Conservation (phyloP, 2,329 filamentous ascomycete species). For the Neofusicoccum umdonicola region DNA sequence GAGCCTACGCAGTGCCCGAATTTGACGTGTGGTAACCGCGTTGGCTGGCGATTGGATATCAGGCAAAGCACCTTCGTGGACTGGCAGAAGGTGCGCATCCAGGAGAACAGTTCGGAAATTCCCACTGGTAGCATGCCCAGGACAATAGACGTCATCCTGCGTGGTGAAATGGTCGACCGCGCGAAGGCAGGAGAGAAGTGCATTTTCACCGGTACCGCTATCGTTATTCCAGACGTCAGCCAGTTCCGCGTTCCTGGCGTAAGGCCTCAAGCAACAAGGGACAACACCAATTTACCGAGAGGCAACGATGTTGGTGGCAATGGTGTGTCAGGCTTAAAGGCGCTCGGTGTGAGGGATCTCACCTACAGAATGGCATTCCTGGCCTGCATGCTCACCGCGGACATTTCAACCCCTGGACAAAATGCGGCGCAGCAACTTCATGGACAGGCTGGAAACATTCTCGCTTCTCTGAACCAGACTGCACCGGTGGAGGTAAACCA, state of each 20-base stretch:
- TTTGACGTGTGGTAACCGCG: slow-evolving; percentile 77
- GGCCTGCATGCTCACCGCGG: slow-evolving; percentile 91
- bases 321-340: slow-evolving; percentile 84
- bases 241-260: slow-evolving; percentile 88
- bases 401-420: slow-evolving; percentile 77
- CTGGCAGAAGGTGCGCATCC: slow-evolving; percentile 97
- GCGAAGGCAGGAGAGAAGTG: slow-evolving; percentile 98
- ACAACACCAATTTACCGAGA: slow-evolving; percentile 70
- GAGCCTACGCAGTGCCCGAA: slow-evolving; percentile 97
- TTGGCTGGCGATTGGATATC: slow-evolving; percentile 96
- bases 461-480: slow-evolving; percentile 76
- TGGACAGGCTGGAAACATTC: slow-evolving; percentile 77
- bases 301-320: slow-evolving; percentile 77
- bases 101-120: slow-evolving; percentile 98
- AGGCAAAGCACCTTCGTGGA: slow-evolving; percentile 96
- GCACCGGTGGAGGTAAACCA: slow-evolving; percentile 59
- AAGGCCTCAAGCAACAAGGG: slow-evolving; percentile 77
- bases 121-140: slow-evolving; percentile 98
- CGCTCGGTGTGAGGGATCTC: slow-evolving; percentile 88
- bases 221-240: slow-evolving; percentile 95
- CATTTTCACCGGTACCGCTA: slow-evolving; percentile 92
- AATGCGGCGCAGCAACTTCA: slow-evolving; percentile 65
- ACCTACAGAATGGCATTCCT: slow-evolving; percentile 97
- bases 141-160: slow-evolving; percentile 94
- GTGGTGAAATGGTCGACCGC: slow-evolving; percentile 95